These are phyloP conservation scores for Auricularia cornea DNA, from an alignment of 768 basidiomycete species.

Conservation along the genomic window DNA sequence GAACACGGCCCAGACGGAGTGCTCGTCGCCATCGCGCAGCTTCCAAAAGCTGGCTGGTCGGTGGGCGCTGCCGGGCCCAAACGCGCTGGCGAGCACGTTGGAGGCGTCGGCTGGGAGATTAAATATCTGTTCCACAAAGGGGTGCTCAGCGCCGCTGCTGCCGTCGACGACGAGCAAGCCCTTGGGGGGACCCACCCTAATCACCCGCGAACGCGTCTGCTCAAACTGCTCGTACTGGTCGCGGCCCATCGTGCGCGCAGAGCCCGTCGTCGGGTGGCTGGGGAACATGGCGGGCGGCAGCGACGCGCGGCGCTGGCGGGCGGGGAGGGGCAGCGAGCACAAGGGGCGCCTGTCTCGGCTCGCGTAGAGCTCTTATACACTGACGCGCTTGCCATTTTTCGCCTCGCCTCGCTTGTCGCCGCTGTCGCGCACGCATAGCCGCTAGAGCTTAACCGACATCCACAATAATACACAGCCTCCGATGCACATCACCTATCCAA, in stretches of 20 bases:
- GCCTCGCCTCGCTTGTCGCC: neutral
- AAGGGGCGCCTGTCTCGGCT: neutral
- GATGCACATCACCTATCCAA: neutral
- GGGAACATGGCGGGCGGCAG: neutral
- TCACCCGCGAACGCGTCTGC: slow-evolving; percentile 43
- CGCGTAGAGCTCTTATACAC: slow-evolving; percentile 1
- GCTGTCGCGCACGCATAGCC: neutral
- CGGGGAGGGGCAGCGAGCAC: neutral
- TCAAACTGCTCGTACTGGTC: slow-evolving; percentile 27
- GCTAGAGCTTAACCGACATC: neutral
- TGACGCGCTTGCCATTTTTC: slow-evolving; percentile 3
- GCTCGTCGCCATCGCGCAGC: slow-evolving; percentile 25
- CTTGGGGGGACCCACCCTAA: slow-evolving; percentile 35
- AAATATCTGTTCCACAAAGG: slow-evolving; percentile 7
- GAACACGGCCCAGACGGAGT: slow-evolving; percentile 50
- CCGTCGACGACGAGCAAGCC: neutral
- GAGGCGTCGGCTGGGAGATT: slow-evolving; percentile 9
- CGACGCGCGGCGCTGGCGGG: neutral
- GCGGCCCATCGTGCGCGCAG: slow-evolving; percentile 6
- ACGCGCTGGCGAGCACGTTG: slow-evolving; percentile 21
- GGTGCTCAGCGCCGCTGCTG: neutral
- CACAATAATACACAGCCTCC: neutral
- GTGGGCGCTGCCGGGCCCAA: slow-evolving; percentile 32
- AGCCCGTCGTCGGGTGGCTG: slow-evolving; percentile 6
- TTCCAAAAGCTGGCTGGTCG: slow-evolving; percentile 46